Conservation (phyloP, 306 rosid species). For the Castanea crenata region DNA sequence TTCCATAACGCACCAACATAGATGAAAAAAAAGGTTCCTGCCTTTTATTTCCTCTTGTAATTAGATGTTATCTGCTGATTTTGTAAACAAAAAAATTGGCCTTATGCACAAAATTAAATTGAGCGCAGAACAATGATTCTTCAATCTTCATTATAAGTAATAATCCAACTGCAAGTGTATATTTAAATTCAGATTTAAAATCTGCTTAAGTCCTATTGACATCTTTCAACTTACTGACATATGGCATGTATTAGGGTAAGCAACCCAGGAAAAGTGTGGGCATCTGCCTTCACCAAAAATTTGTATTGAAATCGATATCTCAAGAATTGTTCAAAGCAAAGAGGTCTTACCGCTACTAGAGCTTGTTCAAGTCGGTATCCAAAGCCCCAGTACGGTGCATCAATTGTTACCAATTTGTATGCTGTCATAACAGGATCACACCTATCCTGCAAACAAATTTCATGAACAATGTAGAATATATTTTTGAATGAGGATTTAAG, state of each 20-base stretch:
- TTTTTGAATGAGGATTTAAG: not conserved
- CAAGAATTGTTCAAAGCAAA: not conserved
- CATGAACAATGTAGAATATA: not conserved
- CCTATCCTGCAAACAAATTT: constrained; percentile 22
- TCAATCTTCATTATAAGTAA: not conserved
- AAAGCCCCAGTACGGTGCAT: constrained; percentile 56
- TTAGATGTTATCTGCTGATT: not conserved
- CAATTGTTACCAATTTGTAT: constrained; percentile 47
- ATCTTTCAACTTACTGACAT: not conserved
- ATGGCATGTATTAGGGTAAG: not conserved
- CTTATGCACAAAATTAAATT: not conserved
- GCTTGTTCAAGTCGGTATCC: constrained; percentile 45
- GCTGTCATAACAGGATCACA: constrained; percentile 48
- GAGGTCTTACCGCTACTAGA: constrained; percentile 30
- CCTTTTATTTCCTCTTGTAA: not conserved
- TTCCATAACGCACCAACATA: not conserved
- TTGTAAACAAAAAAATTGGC: not conserved
- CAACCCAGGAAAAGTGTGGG: not conserved
- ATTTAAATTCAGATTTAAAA: not conserved
- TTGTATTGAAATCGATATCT: not conserved
- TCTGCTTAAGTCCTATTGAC: not conserved
- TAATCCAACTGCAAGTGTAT: not conserved
- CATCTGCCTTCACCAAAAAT: not conserved
- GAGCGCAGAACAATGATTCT: not conserved
- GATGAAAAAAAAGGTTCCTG: not conserved